Base-by-base conservation (phyloP, 106 monocot species). In the Allium sativum region DNA sequence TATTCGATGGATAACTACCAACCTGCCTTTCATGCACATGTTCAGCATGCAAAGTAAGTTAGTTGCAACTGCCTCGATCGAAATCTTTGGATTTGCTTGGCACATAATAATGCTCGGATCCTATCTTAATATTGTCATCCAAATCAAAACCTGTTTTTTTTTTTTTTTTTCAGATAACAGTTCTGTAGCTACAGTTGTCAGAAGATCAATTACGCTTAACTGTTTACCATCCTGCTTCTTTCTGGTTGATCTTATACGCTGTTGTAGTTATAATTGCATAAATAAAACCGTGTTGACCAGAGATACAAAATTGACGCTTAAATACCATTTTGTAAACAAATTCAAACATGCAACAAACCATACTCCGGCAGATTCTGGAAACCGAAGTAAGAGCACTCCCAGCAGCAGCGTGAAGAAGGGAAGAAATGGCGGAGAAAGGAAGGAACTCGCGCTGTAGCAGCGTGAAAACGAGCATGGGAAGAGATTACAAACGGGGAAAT, bases 21-120 rank as follows among this genome's bases (percentile, higher is more conserved):
- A 69, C 61, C 59, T 84, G 87, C 65, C 64, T 54, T 51, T 68
- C 54, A 60, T 46, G 52, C 46, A 58, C 76, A 31, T 2, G 31
- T 31, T 31, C 31, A 31, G 66, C 65, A 53, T 45, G 44, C 31
- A 77, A 42, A 55, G 61, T 62, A 64, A 73, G 60, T 52, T 79
- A 74, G 58, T 82, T 69, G 48, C 80, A 93, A 69, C 93, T 83
- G 59, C 72, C 78, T 55, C 83, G 89, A 62, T 83, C 78, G 73
- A 78, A 72, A 44, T 69, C 64, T 64, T 85, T 89, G 62, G 69
- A 53, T 62, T 80, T 82, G n/a, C 45, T 56, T n/a, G 69, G 21
- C 56, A 74, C 77, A 31, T 31, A 31, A 31, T 31, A 31, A 31
- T 31, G 31, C 50, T 55, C 57, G 45, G 55, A 47, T 21, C 72